phyloP scores from a whole-genome alignment of 78 protist species.

The Cyanophora paradoxa region DNA sequence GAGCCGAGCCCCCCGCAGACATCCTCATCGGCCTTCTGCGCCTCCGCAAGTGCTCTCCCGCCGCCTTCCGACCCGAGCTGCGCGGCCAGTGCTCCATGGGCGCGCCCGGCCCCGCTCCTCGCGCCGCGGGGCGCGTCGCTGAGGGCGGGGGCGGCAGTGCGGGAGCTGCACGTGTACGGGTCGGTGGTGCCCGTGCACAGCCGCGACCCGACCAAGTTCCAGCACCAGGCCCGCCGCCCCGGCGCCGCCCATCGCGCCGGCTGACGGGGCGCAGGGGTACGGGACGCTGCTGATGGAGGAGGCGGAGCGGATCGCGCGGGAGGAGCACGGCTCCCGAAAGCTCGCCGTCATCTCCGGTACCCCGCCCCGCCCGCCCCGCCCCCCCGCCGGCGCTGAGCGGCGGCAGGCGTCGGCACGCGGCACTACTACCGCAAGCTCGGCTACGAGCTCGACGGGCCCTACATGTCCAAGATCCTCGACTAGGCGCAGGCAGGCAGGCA shows the following conservation, averaged over 20 bases:
- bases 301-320: conserved; percentile 90
- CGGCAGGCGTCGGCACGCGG: conserved; percentile 80
- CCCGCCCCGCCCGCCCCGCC: no score
- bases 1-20: no score
- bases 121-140: no score
- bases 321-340: conserved; percentile 70
- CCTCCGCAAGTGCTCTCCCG: conserved; percentile 64
- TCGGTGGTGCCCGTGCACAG: conserved; percentile 68
- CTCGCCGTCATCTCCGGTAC: conserved; percentile 87
- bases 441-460: conserved; percentile 79
- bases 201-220: conserved; percentile 67
- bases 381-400: no score
- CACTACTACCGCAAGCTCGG: conserved; percentile 91
- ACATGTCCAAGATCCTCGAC: conserved; percentile 56
- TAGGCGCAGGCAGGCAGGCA: no score
- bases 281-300: conserved; percentile 91
- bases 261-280: conserved; percentile 55
- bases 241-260: no score
- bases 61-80: conserved; percentile 70
- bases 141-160: no score
- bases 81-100: no score
- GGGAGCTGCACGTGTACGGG: conserved; percentile 92
- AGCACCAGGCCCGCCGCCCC: no score
- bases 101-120: background rate
- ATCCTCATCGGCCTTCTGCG: conserved; percentile 84